Conservation (phyloP, 208 protist genomes). For the Crithidia acanthocephali region DNA sequence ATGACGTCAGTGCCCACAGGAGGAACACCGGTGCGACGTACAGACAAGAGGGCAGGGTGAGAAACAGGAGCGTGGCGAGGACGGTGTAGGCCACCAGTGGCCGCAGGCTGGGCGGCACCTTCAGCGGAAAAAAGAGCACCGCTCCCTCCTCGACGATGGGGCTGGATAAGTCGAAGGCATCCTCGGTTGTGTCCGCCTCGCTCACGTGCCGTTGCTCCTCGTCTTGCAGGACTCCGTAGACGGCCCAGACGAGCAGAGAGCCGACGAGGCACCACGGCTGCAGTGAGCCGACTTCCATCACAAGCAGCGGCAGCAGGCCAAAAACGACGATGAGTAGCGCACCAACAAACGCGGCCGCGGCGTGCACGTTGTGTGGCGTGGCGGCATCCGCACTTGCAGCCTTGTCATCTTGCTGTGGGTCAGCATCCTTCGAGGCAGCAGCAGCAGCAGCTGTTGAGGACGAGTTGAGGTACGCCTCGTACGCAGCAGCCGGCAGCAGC, state of each 20-base stretch:
- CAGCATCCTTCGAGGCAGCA: not conserved
- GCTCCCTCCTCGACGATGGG: slow-evolving; percentile 31
- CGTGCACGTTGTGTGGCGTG: not conserved
- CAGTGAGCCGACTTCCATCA: slow-evolving; percentile 47
- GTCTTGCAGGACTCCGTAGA: slow-evolving; percentile 25
- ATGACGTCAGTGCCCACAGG: slow-evolving; percentile 41
- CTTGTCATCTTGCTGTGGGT: not conserved
- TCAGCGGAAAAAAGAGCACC: slow-evolving; percentile 31
- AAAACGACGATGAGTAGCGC: slow-evolving; percentile 16
- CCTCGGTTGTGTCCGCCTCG: slow-evolving; percentile 10
- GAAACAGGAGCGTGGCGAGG: slow-evolving; percentile 12
- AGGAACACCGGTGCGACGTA: slow-evolving; percentile 24
- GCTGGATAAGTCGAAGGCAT: slow-evolving; percentile 28
- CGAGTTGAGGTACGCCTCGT: not conserved
- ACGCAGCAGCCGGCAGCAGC: not conserved
- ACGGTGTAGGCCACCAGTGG: slow-evolving; percentile 19
- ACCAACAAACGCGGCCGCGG: slow-evolving; percentile 7
- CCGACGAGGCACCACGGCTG: slow-evolving; percentile 36
- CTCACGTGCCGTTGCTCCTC: slow-evolving; percentile 32
- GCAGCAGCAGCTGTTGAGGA: not conserved
- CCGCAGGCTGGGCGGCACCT: slow-evolving; percentile 10
- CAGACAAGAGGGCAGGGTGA: slow-evolving; percentile 29
- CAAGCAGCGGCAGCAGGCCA: slow-evolving; percentile 42
- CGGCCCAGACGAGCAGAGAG: slow-evolving; percentile 25
- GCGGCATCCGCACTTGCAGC: not conserved